A percentile compares a stretch with the other conserved stretches of the same genome.
These are phyloP conservation scores for Acanthamoeba culbertsoni DNA, from an alignment of 208 protist species.

Conservation along the genomic window DNA sequence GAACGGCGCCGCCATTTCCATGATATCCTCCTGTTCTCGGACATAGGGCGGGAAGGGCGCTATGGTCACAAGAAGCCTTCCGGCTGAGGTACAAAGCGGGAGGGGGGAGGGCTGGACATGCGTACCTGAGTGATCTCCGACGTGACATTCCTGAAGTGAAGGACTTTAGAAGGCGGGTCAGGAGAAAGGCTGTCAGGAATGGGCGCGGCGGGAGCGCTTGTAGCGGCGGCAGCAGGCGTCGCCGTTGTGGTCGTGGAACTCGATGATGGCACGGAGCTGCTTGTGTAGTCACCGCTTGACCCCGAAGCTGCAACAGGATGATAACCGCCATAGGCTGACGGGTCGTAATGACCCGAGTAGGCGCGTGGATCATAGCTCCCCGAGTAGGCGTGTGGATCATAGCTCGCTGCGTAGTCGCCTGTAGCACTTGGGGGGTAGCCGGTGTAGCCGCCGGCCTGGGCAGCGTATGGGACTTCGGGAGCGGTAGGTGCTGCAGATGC, in stretches of 20 bases:
- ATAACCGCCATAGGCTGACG: too few relatives aligned
- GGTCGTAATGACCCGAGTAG: too few relatives aligned
- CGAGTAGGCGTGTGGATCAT: too few relatives aligned
- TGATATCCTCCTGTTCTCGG: not conserved
- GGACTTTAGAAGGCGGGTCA: slow-evolving; percentile 19
- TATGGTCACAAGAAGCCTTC: not conserved
- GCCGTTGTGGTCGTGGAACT: not conserved
- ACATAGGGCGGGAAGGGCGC: too few relatives aligned
- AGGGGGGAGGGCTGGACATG: not conserved
- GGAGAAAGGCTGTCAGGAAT: slow-evolving; percentile 45
- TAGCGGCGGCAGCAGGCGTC: not conserved
- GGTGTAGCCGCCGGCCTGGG: too few relatives aligned
- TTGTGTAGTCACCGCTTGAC: too few relatives aligned
- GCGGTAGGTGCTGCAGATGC: too few relatives aligned
- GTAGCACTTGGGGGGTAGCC: too few relatives aligned
- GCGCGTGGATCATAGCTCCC: too few relatives aligned
- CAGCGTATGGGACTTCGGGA: too few relatives aligned
- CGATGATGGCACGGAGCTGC: not conserved
- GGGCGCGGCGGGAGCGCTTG: not conserved
- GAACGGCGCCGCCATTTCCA: slow-evolving; percentile 29
- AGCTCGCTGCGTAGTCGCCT: too few relatives aligned
- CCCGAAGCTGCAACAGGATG: too few relatives aligned
- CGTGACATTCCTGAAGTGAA: slow-evolving; percentile 42
- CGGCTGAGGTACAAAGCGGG: not conserved
- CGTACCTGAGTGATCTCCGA: slow-evolving; percentile 34